These are phyloP conservation scores for Lepidium didymum DNA, from an alignment of 345 rosid genomes.

Conservation along the genomic window DNA sequence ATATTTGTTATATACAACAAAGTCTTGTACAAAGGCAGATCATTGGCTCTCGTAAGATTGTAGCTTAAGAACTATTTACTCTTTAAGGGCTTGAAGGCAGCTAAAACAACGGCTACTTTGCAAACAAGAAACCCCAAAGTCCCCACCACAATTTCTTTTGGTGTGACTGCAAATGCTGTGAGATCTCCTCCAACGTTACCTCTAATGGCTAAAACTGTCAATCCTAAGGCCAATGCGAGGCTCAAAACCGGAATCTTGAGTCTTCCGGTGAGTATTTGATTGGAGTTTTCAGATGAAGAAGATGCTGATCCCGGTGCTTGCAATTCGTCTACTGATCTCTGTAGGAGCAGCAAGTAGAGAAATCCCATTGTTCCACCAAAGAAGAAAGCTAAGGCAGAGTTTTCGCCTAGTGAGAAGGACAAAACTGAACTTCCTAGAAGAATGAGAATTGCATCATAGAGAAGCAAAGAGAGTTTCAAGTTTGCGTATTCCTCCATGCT, in stretches of 20 bases:
- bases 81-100: constrained; percentile 63
- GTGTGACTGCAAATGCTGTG: constrained; percentile 34
- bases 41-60: background rate
- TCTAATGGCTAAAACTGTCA: constrained; percentile 36
- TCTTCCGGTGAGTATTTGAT: constrained; percentile 13
- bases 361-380: constrained; percentile 69
- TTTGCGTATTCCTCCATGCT: constrained; percentile 82
- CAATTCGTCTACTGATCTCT: constrained; percentile 68
- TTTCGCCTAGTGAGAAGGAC: constrained; percentile 38
- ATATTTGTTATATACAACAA: constrained; percentile 2
- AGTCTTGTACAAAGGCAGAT: constrained; percentile 3
- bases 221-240: constrained; percentile 43
- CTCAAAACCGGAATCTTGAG: constrained; percentile 41
- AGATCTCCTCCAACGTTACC: constrained; percentile 33
- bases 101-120: constrained; percentile 75
- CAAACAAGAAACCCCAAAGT: constrained; percentile 77
- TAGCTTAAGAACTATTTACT: constrained; percentile 4
- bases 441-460: constrained; percentile 38
- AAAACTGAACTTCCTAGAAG: constrained; percentile 37
- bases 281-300: constrained; percentile 25
- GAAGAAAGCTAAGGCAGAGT: constrained; percentile 56
- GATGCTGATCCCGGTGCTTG: constrained; percentile 36
- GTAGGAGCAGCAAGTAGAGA: constrained; percentile 56
- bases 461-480: constrained; percentile 67
- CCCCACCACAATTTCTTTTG: constrained; percentile 67